These are phyloP conservation scores for Aspergillus sp. DNA, from an alignment of 2,329 filamentous ascomycete species.

Conservation along the genomic window DNA sequence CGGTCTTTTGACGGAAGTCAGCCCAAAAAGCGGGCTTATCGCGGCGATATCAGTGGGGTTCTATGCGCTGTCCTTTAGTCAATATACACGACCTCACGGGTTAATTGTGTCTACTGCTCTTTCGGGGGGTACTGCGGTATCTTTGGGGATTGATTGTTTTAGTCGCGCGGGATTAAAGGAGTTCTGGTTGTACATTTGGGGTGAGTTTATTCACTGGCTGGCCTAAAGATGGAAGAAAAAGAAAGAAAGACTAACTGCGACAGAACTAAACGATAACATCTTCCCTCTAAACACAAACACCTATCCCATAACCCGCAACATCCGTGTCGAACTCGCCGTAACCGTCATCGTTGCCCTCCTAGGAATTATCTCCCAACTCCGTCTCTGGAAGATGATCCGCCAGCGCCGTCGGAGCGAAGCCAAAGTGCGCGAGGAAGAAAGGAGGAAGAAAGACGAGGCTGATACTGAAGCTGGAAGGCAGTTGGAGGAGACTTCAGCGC, in stretches of 20 bases:
- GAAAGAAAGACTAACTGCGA: slow-evolving; percentile 5
- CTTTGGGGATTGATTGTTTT: slow-evolving; percentile 87
- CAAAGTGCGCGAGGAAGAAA: slow-evolving; percentile 43
- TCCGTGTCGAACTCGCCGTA: slow-evolving; percentile 74
- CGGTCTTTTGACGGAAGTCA: slow-evolving; percentile 59
- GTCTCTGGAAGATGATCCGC: slow-evolving; percentile 73
- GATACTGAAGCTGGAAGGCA: slow-evolving; percentile 65
- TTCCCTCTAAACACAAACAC: slow-evolving; percentile 72
- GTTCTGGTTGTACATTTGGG: slow-evolving; percentile 92
- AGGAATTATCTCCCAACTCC: slow-evolving; percentile 77
- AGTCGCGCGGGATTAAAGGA: slow-evolving; percentile 86
- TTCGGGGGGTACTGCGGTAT: slow-evolving; percentile 67
- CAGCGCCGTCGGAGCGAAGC: slow-evolving; percentile 44
- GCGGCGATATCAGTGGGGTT: slow-evolving; percentile 59
- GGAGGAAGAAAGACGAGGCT: slow-evolving; percentile 52
- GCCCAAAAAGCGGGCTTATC: slow-evolving; percentile 68
- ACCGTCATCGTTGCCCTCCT: slow-evolving; percentile 67
- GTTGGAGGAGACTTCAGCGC: slow-evolving; percentile 39
- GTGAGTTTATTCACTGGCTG: slow-evolving; percentile 31
- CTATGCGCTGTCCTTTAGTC: slow-evolving; percentile 72
- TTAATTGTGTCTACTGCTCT: slow-evolving; percentile 73
- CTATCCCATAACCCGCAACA: slow-evolving; percentile 80
- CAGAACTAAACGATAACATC: slow-evolving; percentile 64
- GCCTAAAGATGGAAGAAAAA: not conserved
- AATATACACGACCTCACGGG: slow-evolving; percentile 68